Conservation (phyloP, 495 filamentous ascomycete genomes). For the Monascus purpureus region DNA sequence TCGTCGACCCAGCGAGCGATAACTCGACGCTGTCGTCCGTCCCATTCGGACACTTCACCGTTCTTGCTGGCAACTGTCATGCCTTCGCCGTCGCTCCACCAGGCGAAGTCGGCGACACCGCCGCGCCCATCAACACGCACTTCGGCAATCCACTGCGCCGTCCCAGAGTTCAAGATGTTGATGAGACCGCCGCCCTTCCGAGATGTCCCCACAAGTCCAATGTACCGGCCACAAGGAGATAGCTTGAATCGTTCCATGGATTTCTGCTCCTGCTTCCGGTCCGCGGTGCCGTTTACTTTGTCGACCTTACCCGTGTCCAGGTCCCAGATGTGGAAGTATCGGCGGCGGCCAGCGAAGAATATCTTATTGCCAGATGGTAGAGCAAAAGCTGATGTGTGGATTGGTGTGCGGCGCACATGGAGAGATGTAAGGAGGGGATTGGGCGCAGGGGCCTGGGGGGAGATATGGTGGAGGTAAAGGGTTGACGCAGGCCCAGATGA, state of each 20-base stretch:
- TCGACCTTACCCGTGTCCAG: conserved; percentile 65
- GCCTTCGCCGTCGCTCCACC: conserved; percentile 74
- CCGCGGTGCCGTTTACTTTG: conserved; percentile 58
- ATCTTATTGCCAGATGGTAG: conserved; percentile 36
- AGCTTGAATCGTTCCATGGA: conserved; percentile 83
- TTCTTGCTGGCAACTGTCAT: conserved; percentile 68
- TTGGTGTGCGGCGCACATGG: conserved; percentile 66
- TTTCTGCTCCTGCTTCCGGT: conserved; percentile 66
- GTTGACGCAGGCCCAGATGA: conserved; percentile 75
- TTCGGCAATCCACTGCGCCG: conserved; percentile 76
- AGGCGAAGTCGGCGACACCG: conserved; percentile 77
- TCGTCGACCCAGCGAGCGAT: conserved; percentile 80
- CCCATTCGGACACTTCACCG: conserved; percentile 90
- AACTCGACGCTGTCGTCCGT: conserved; percentile 46
- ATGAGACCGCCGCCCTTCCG: conserved; percentile 77
- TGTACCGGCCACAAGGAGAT: conserved; percentile 70
- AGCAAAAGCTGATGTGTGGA: conserved; percentile 68
- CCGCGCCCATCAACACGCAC: conserved; percentile 70
- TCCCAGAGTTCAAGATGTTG: conserved; percentile 69
- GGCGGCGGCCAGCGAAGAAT: conserved; percentile 71
- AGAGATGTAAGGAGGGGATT: conserved; percentile 84
- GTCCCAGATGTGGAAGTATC: conserved; percentile 93
- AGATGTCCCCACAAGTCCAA: conserved; percentile 63
- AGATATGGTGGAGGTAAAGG: conserved; percentile 78
- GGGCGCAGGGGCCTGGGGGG: conserved; percentile 54